Base-by-base conservation (phyloP, 2,329 filamentous ascomycete genomes). In the Diaporthe longicolla region DNA sequence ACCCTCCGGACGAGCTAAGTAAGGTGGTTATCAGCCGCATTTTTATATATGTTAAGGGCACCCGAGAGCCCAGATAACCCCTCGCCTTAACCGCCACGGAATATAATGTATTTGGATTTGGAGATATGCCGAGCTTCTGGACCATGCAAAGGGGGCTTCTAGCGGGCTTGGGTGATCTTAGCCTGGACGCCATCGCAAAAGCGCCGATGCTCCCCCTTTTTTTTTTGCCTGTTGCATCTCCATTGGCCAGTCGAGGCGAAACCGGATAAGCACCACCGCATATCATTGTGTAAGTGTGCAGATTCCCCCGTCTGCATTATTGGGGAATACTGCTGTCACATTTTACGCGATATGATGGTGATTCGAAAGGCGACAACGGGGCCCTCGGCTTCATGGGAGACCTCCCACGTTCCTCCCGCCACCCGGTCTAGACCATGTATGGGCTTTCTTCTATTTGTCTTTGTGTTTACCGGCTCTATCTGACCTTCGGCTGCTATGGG, bases 231-330 rank as follows among this genome's bases (percentile, higher is more conserved):
- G 32, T 68, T 48, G 70, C 32, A 37, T 57, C 58, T 37, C 63
- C 24, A 74, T 74, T 74, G 73, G 70, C 26, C 63, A 40, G 43
- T 9, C 35, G 17, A 29, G 19, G n/a, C 37, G 45, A 70, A 26
- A 52, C 26, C 24, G 48, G 70, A 73, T 73, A 74, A 72, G 70
- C 50, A 71, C 26, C 57, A 43, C 29, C 21, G 19, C 69, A n/a
- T n/a, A 52, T 29, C 37, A 59, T 50, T 71, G 55, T 48, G 55
- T 61, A 71, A 61, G 69, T 71, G 21, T 40, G 43, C 24, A 37
- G 43, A 32, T 40, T 35, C 32, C 11, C 29, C 48, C 29, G n/a
- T 29, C 9, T 52, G 32, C 35, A 35, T 9, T 10, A 13, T 21
- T 11, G 26, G 21, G 48, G 11, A 45, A 45, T 15, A 61, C 19